phyloP scores from a whole-genome alignment of 805 yeast genomes.

The Wickerhamiella parazyma region DNA sequence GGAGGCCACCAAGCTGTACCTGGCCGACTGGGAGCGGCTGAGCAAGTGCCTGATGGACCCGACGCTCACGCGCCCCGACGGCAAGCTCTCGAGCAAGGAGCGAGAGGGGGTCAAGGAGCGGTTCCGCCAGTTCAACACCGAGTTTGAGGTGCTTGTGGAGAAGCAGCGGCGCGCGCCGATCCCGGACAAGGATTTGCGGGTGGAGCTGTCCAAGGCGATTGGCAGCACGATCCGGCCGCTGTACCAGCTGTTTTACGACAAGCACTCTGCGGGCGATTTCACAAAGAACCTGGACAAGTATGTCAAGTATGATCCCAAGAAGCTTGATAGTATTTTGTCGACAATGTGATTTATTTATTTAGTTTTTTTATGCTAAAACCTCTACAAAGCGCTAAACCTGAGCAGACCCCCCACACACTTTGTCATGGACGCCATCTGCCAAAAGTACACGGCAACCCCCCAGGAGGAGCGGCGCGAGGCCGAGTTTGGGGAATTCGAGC shows the following conservation, averaged over 20 bases:
- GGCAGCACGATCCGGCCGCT: slow-evolving; percentile 58
- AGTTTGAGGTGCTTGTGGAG: slow-evolving; percentile 63
- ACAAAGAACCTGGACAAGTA: slow-evolving; percentile 60
- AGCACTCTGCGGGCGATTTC: slow-evolving; percentile 54
- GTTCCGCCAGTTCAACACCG: slow-evolving; percentile 66
- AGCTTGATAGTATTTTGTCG: slow-evolving; percentile 30
- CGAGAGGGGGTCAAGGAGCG: slow-evolving; percentile 73
- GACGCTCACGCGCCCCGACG: slow-evolving; percentile 42
- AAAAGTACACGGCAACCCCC: slow-evolving; percentile 1
- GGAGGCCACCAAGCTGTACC: slow-evolving; percentile 40
- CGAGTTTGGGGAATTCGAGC: slow-evolving; percentile 27
- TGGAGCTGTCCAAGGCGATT: slow-evolving; percentile 54
- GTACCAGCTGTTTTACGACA: slow-evolving; percentile 72
- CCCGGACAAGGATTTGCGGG: slow-evolving; percentile 51
- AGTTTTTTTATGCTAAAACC: neutral
- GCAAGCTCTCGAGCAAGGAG: slow-evolving; percentile 44
- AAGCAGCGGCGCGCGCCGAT: slow-evolving; percentile 53
- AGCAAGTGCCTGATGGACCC: slow-evolving; percentile 70
- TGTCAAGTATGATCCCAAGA: slow-evolving; percentile 39
- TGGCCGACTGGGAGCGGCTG: slow-evolving; percentile 61
- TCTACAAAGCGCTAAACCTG: too few relatives aligned
- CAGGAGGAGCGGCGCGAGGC: neutral
- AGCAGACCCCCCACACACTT: too few relatives aligned
- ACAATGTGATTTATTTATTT: slow-evolving; percentile 15
- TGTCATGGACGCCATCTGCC: slow-evolving; percentile 7